A percentile compares a stretch with the other conserved stretches of the same genome.
These are phyloP conservation scores for Nannochloris sp. DNA, from an alignment of 139 green algal genomes.

Conservation along the genomic window DNA sequence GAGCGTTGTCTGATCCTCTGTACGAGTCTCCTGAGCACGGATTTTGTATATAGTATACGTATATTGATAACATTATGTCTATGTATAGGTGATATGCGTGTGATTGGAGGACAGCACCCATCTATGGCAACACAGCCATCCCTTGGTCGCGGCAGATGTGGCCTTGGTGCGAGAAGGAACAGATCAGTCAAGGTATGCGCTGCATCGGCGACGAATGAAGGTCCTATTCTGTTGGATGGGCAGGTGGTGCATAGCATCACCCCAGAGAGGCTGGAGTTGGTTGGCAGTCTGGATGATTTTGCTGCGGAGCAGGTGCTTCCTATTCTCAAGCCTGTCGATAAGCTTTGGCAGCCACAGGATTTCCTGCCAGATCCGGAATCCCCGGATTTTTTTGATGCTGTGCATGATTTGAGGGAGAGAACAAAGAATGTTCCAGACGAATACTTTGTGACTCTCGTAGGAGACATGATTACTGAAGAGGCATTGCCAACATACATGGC, in stretches of 20 bases:
- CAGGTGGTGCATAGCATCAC: slow-evolving; percentile 5
- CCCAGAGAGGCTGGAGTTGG: slow-evolving; percentile 42
- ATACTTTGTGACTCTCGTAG: slow-evolving; percentile 84
- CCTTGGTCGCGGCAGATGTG: too few relatives aligned
- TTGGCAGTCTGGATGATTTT: slow-evolving; percentile 42
- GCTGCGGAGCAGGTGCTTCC: slow-evolving; percentile 33
- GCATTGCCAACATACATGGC: slow-evolving; percentile 99
- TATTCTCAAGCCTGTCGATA: slow-evolving; percentile 36
- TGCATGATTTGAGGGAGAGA: slow-evolving; percentile 76
- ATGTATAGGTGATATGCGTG: too few relatives aligned
- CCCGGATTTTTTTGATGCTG: slow-evolving; percentile 85
- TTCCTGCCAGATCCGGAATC: slow-evolving; percentile 82
- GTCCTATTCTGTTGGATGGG: background rate
- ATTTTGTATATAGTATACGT: too few relatives aligned
- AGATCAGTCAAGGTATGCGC: too few relatives aligned
- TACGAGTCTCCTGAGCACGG: too few relatives aligned
- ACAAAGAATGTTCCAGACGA: slow-evolving; percentile 80
- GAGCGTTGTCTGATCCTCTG: too few relatives aligned
- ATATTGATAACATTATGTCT: too few relatives aligned
- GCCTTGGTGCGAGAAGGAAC: too few relatives aligned
- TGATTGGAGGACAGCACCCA: too few relatives aligned
- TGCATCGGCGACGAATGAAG: background rate
- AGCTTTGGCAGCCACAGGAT: slow-evolving; percentile 93
- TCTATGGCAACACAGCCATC: too few relatives aligned
- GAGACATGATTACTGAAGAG: slow-evolving; percentile 97